A percentile compares a stretch with the other conserved stretches of the same genome.
phyloP scores from a whole-genome alignment of 1,284 basidiomycete species.

The Boletus austroedulis region DNA sequence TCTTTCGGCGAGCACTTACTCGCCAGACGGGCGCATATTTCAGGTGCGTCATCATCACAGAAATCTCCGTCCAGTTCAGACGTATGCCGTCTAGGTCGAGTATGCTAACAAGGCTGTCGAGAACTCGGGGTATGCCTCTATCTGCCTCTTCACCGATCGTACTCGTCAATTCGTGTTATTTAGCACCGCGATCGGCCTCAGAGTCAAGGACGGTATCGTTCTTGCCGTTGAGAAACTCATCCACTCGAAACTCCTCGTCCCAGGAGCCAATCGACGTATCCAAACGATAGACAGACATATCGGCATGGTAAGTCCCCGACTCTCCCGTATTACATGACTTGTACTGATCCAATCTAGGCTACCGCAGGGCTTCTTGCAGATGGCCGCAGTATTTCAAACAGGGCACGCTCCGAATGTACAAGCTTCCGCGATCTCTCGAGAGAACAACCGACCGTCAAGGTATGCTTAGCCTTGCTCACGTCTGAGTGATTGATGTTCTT shows the following conservation, averaged over 20 bases:
- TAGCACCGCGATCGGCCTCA: conserved; percentile 88
- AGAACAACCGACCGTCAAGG: conserved; percentile 79
- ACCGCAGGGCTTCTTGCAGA: conserved; percentile 94
- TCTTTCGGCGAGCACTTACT: conserved; percentile 97
- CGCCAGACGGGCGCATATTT: conserved; percentile 97
- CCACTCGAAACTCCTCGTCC: conserved; percentile 96
- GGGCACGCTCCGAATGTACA: conserved; percentile 83
- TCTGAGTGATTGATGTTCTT: neutral
- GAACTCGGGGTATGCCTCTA: conserved; percentile 78
- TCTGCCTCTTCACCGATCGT: conserved; percentile 1
- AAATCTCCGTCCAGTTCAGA: conserved; percentile 6
- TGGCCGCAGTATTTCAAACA: conserved; percentile 84
- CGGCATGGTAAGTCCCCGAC: conserved; percentile 63
- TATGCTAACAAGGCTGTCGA: conserved; percentile 99
- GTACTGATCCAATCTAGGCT: conserved; percentile 50
- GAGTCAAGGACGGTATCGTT: conserved; percentile 91
- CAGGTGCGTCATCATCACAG: conserved; percentile 54
- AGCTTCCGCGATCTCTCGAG: conserved; percentile 78
- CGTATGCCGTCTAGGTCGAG: conserved; percentile 67
- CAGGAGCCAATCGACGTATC: conserved; percentile 90
- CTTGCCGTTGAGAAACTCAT: conserved; percentile 97
- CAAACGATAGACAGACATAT: conserved; percentile 92
- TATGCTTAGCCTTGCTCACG: conserved; percentile 37
- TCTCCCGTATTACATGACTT: neutral
- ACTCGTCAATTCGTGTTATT: neutral